Base-by-base conservation (phyloP, 345 rosid genomes). In the Citrus medica region DNA sequence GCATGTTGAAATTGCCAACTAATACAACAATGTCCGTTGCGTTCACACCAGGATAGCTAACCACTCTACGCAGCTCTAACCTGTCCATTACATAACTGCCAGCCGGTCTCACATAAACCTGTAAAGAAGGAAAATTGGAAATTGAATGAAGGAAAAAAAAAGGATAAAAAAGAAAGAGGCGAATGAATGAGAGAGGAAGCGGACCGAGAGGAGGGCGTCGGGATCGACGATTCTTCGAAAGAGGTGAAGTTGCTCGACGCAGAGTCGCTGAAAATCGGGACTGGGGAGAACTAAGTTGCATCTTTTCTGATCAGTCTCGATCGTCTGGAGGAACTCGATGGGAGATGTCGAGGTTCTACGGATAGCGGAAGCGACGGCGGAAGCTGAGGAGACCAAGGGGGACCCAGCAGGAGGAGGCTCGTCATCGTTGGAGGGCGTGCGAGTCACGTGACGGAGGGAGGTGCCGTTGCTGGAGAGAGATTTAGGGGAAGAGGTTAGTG, bases 1-100 rank as follows among this genome's bases (percentile, higher is more conserved):
- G 92, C 12, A 93, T 76, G 56, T 86, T 86, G 63, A 93, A 95
- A 78, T 85, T 92, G 4, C 93, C 98, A n/a, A 93, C 89, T 79
- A 95, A 76, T 53, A 95, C 82, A 16, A 95, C 88, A 82, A 93
- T 81, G 33, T 89, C 96, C 13, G 89, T 38, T 2, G 84, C 86
- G 70, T 84, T 82, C 56, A 77, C 85, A 19, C 78, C 85, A 1
- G 95, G 97, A 73, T 87, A 89, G 63, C 85, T 86, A 35, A 84
- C 85, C 9, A 93, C 91, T 70, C 93, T 90, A 28, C 99, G 94
- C 69, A 95, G 86, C 90, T 95, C 98, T 35, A 95, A 74, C 46
- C 91, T 86, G 86, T 95, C 98, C 99, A 92, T 95, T 24, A 95
- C 98, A 73, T 95, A 93, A 61, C 99, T 92, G 76, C 98, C 97